Conservation (phyloP, 2,329 filamentous ascomycete species). For the Didymella keratinophila region DNA sequence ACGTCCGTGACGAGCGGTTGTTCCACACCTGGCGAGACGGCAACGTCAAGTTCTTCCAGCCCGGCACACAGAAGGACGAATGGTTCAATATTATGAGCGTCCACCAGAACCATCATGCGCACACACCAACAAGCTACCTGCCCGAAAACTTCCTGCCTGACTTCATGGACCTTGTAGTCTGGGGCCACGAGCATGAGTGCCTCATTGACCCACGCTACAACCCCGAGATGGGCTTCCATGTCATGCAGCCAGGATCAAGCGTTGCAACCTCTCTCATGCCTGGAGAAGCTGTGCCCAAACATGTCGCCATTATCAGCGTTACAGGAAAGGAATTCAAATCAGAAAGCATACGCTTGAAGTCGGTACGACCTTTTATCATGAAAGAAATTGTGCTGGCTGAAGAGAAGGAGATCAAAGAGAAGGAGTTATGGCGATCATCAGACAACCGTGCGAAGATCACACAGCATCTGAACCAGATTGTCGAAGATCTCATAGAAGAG, state of each 20-base stretch:
- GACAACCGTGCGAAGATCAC: conserved; percentile 87
- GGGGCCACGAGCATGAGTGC: conserved; percentile 98
- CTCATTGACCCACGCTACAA: conserved; percentile 85
- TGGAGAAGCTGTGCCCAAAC: conserved; percentile 89
- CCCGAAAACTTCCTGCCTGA: conserved; percentile 92
- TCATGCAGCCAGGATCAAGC: conserved; percentile 97
- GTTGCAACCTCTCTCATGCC: conserved; percentile 91
- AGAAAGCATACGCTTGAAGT: conserved; percentile 83
- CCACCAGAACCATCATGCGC: conserved; percentile 94
- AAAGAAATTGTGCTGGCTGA: conserved; percentile 79
- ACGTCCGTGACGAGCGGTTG: conserved; percentile 93
- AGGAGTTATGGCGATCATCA: conserved; percentile 77
- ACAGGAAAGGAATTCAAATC: conserved; percentile 82
- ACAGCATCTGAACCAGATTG: conserved; percentile 74
- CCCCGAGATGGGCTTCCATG: conserved; percentile 86
- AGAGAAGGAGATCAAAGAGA: conserved; percentile 77
- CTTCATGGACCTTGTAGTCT: conserved; percentile 90
- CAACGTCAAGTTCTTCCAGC: conserved; percentile 92
- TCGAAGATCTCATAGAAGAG: conserved; percentile 86
- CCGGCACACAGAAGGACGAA: conserved; percentile 78
- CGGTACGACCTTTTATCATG: conserved; percentile 89
- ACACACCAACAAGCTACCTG: conserved; percentile 91
- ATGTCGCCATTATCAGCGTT: conserved; percentile 85
- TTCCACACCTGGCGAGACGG: conserved; percentile 93
- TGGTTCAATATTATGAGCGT: conserved; percentile 98